Evolutionary conservation across 768 basidiomycete genomes (phyloP).

Genomic region (Austroboletus eburneus): DNA sequence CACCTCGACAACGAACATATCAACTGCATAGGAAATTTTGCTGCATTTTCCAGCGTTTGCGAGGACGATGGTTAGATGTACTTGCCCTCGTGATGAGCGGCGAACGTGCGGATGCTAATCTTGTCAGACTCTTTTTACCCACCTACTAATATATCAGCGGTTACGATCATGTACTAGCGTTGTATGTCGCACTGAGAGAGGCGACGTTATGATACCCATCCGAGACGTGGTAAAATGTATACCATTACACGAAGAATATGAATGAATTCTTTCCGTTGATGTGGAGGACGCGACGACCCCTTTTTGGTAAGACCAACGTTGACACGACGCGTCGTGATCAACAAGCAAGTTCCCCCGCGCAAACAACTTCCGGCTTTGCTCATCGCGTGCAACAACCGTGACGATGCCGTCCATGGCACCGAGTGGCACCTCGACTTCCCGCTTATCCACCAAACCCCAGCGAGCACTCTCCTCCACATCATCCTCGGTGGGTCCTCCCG

Average conservation of each 20-base stretch:
- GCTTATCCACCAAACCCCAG: slow-evolving; percentile 10
- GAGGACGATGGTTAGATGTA: slow-evolving; percentile 22
- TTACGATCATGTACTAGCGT: slow-evolving; percentile 14
- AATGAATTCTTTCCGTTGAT: background rate
- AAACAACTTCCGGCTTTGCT: background rate
- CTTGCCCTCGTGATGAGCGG: slow-evolving; percentile 5
- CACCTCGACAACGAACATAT: slow-evolving; percentile 37
- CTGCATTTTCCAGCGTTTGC: slow-evolving; percentile 23
- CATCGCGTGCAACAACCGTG: slow-evolving; percentile 8
- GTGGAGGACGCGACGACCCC: background rate
- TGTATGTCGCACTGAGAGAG: background rate
- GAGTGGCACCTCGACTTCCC: background rate
- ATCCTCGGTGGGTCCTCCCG: slow-evolving; percentile 28
- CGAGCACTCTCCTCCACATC: slow-evolving; percentile 24
- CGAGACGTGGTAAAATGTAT: slow-evolving; percentile 11
- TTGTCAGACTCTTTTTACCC: background rate
- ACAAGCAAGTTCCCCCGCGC: slow-evolving; percentile 10
- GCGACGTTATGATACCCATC: slow-evolving; percentile 11
- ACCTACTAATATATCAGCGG: slow-evolving; percentile 4
- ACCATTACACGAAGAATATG: slow-evolving; percentile 12
- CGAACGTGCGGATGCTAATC: background rate
- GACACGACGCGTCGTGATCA: slow-evolving; percentile 14
- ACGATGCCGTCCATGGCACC: slow-evolving; percentile 10
- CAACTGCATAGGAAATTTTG: slow-evolving; percentile 30
- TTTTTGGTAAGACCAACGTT: slow-evolving; percentile 11